These are phyloP conservation scores for Microbotryum lychnidis-dioicae DNA, from an alignment of 1,284 basidiomycete genomes.

Conservation along the genomic window DNA sequence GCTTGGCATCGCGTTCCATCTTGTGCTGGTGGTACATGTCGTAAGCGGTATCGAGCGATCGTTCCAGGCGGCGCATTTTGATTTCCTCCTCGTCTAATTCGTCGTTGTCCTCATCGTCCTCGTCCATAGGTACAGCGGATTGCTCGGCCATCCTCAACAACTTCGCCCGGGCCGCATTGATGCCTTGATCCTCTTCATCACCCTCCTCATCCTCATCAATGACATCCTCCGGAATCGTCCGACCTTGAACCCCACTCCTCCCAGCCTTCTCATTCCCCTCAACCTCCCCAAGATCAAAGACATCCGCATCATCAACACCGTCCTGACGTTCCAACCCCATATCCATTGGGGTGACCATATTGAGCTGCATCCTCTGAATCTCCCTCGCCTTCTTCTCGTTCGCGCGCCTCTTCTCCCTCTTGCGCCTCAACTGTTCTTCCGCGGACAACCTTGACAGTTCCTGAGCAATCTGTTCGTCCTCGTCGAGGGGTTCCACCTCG, in stretches of 20 bases:
- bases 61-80: slow-evolving; percentile 55
- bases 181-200: slow-evolving; percentile 43
- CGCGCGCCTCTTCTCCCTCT: slow-evolving; percentile 66
- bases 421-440: slow-evolving; percentile 68
- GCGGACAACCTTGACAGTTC: slow-evolving; percentile 54
- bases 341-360: slow-evolving; percentile 93
- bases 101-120: slow-evolving; percentile 53
- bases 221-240: slow-evolving; percentile 23
- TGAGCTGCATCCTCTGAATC: slow-evolving; percentile 89
- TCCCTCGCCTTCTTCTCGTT: slow-evolving; percentile 85
- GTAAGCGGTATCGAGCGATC: slow-evolving; percentile 79
- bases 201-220: slow-evolving; percentile 42
- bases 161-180: neutral
- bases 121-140: slow-evolving; percentile 56
- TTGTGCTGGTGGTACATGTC: slow-evolving; percentile 74
- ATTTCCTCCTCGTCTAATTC: slow-evolving; percentile 47
- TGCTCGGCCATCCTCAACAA: neutral
- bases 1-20: slow-evolving; percentile 81
- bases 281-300: slow-evolving; percentile 70
- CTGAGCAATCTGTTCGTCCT: slow-evolving; percentile 76
- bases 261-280: slow-evolving; percentile 45
- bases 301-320: slow-evolving; percentile 55
- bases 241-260: slow-evolving; percentile 38
- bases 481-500: slow-evolving; percentile 69
- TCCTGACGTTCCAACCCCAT: slow-evolving; percentile 74